Evolutionary conservation across 306 rosid species (phyloP).

Genomic region (Rosa persica): DNA sequence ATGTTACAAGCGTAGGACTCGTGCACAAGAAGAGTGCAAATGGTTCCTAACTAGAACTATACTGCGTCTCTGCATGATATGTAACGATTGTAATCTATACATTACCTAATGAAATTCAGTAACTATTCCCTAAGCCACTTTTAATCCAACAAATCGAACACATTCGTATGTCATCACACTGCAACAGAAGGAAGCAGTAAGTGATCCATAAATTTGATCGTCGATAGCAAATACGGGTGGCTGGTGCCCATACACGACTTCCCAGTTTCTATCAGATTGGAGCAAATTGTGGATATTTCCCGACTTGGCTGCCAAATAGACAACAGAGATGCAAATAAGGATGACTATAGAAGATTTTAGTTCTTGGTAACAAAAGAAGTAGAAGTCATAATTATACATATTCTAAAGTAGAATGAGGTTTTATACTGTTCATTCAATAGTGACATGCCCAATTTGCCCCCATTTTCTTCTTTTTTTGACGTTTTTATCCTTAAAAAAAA

Average conservation of each 20-base stretch:
- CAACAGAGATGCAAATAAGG: constrained; percentile 7
- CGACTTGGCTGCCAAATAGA: constrained; percentile 45
- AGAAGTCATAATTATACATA: background rate
- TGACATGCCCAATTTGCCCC: no score
- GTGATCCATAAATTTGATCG: constrained; percentile 50
- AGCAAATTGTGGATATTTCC: constrained; percentile 56
- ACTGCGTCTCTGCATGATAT: background rate
- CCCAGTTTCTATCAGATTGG: constrained; percentile 63
- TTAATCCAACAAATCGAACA: background rate
- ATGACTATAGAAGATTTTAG: background rate
- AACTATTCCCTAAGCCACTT: background rate
- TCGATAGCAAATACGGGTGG: constrained; percentile 58
- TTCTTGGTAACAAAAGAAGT: background rate
- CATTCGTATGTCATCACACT: background rate
- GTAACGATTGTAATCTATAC: background rate
- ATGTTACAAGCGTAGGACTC: background rate
- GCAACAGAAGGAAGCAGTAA: constrained; percentile 19
- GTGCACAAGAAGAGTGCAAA: background rate
- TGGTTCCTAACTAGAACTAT: background rate
- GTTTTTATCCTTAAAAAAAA: no score
- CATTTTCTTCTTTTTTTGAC: no score
- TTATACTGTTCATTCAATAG: no score
- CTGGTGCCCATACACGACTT: constrained; percentile 55
- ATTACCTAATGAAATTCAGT: background rate
- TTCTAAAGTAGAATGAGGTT: no score